A percentile compares a stretch with the other conserved stretches of the same genome.
These are phyloP conservation scores for Nemania sp. DNA, from an alignment of 2,329 filamentous ascomycete species.

Conservation along the genomic window DNA sequence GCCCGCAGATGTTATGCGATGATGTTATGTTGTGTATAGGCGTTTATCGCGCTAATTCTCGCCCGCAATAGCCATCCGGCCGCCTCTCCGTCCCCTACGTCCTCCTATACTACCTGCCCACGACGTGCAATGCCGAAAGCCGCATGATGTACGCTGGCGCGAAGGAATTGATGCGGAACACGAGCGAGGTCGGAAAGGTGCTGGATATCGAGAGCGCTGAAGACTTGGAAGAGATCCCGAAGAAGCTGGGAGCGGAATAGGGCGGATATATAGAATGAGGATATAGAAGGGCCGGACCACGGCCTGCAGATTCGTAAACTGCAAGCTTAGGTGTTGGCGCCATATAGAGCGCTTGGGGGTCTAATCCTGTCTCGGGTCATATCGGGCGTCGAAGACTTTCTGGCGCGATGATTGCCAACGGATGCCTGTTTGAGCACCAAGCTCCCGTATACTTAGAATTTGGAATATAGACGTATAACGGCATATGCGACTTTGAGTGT, in stretches of 20 bases:
- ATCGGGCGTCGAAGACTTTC: not conserved
- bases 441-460: not conserved
- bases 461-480: no score
- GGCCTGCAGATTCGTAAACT: not conserved
- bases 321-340: not conserved
- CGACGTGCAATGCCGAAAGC: conserved; percentile 82
- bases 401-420: not conserved
- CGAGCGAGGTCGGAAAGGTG: conserved; percentile 83
- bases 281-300: not conserved
- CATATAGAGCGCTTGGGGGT: not conserved
- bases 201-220: conserved; percentile 82
- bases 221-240: conserved; percentile 80
- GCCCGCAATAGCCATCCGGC: conserved; percentile 63
- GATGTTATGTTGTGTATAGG: not conserved
- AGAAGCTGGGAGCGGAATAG: conserved; percentile 54
- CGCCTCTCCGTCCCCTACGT: conserved; percentile 90
- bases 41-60: not conserved
- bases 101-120: conserved; percentile 90
- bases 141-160: conserved; percentile 95
- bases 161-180: conserved; percentile 93
- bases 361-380: not conserved
- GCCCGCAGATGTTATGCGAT: no score
- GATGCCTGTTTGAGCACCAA: not conserved
- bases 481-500: conserved; percentile 10
- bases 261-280: not conserved